Base-by-base conservation (phyloP, 2,329 filamentous ascomycete species). In the Neopestalotiopsis sp. region DNA sequence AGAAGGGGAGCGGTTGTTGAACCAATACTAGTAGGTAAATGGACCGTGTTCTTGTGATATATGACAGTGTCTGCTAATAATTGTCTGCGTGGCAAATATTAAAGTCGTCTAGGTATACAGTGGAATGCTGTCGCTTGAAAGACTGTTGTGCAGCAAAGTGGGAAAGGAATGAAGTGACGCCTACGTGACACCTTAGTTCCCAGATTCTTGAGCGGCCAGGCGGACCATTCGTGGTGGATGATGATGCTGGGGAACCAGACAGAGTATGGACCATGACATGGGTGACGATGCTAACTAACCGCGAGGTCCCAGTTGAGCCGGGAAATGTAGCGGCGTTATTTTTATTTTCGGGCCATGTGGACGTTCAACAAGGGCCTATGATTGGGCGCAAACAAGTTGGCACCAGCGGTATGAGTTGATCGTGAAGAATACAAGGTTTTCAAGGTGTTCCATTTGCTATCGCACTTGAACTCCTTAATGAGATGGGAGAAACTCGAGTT, bases 311-410 rank as follows among this genome's bases (percentile, higher is more conserved):
- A 17, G 17, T 20, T n/a, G 17, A 53, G 45, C 45, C 45, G 20
- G 40, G 13, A 49, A 34, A 57, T 56, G 34, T 17, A 28, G 34
- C 38, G 62, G 62, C 63, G 63, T 66, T 66, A 66, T 66, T 66
- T 66, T 66, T 66, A 66, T 49, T 66, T 56, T 49, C n/a, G 34
- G 38, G 61, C 61, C 61, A 64, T 64, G 61, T 64, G 61, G 61
- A 49, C 34, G n/a, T 28, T 34, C 57, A 34, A 13, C 14, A 42
- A 40, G 59, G 59, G 32, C 57, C 20, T 14, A 34, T 59, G 57
- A 59, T 59, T 59, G 57, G 57, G 17, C 30, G 24, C 24, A 30
- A 3, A 3, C n/a, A 34, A 59, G 57, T 13, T 59, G 24, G 57
- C 57, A 59, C 14, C 17, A 59, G 57, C 30, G 24, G 57, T 14